Percentiles rank a stretch among this genome's conserved stretches.
These are phyloP conservation scores for Fraxinus greggii DNA, from an alignment of 305 asterid genomes.

Conservation along the genomic window DNA sequence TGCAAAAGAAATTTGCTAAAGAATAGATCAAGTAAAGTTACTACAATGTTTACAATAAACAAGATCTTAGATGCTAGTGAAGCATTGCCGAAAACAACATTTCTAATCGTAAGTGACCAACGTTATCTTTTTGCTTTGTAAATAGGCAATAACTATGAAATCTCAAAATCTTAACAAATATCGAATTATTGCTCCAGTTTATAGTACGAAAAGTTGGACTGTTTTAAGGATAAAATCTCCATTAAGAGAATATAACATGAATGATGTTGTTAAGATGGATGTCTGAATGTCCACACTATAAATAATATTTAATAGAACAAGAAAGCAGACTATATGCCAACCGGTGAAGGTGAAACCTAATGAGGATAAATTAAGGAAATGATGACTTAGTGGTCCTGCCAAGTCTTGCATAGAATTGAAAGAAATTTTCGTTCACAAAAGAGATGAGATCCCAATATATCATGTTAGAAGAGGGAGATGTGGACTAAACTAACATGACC, in stretches of 20 bases:
- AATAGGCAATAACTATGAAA: constrained; percentile 4
- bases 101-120: background rate
- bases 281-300: background rate
- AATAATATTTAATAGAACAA: background rate
- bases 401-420: background rate
- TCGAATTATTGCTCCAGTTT: background rate
- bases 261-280: background rate
- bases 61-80: constrained; percentile 6
- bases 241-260: background rate
- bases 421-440: background rate
- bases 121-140: constrained; percentile 5
- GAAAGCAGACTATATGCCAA: background rate
- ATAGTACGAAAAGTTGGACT: background rate
- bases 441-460: background rate
- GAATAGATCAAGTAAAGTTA: constrained; percentile 17
- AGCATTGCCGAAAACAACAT: constrained; percentile 9
- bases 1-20: constrained; percentile 34
- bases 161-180: background rate
- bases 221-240: background rate
- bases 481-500: background rate
- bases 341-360: background rate
- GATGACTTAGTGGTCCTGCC: background rate
- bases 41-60: constrained; percentile 17
- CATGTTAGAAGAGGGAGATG: background rate
- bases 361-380: background rate